Evolutionary conservation across 495 filamentous ascomycete genomes (phyloP).

Genomic region (Hyphodiscus hymeniophilus): DNA sequence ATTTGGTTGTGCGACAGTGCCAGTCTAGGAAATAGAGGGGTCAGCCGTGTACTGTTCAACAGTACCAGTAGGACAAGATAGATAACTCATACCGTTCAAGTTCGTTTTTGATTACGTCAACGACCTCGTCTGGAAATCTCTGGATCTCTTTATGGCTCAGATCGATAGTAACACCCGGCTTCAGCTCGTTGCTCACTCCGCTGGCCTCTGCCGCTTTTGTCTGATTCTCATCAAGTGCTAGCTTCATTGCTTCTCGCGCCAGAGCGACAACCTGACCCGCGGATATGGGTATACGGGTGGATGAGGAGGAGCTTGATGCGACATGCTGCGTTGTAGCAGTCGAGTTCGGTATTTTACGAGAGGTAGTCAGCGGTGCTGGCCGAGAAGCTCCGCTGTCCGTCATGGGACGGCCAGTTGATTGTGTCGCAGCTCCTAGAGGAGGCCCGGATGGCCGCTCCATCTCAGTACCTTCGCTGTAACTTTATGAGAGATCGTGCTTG

Average conservation of each 20-base stretch:
- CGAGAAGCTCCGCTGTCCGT: slow-evolving; percentile 13
- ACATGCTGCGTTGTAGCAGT: slow-evolving; percentile 16
- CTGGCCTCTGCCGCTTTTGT: slow-evolving; percentile 59
- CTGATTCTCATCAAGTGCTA: slow-evolving; percentile 59
- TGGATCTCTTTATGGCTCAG: slow-evolving; percentile 76
- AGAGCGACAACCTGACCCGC: slow-evolving; percentile 44
- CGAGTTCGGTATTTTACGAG: slow-evolving; percentile 12
- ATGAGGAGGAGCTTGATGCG: slow-evolving; percentile 20
- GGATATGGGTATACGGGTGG: slow-evolving; percentile 28
- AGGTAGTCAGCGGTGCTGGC: slow-evolving; percentile 18
- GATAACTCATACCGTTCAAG: slow-evolving; percentile 63
- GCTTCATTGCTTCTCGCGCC: slow-evolving; percentile 56
- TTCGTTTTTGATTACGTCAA: slow-evolving; percentile 88
- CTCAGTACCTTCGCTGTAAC: slow-evolving; percentile 3
- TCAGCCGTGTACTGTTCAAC: background rate
- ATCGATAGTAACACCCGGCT: slow-evolving; percentile 80
- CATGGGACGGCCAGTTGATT: slow-evolving; percentile 20
- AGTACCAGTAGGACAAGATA: slow-evolving; percentile 7
- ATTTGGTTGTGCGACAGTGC: slow-evolving; percentile 86
- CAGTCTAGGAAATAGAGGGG: slow-evolving; percentile 43
- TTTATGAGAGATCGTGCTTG: no score
- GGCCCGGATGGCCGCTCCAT: slow-evolving; percentile 23
- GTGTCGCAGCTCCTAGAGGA: slow-evolving; percentile 20
- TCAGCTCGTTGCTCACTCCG: slow-evolving; percentile 58
- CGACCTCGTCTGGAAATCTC: slow-evolving; percentile 76